These are phyloP conservation scores for Pythium plurisporium DNA, from an alignment of 352 stramenopile genomes.

Conservation along the genomic window DNA sequence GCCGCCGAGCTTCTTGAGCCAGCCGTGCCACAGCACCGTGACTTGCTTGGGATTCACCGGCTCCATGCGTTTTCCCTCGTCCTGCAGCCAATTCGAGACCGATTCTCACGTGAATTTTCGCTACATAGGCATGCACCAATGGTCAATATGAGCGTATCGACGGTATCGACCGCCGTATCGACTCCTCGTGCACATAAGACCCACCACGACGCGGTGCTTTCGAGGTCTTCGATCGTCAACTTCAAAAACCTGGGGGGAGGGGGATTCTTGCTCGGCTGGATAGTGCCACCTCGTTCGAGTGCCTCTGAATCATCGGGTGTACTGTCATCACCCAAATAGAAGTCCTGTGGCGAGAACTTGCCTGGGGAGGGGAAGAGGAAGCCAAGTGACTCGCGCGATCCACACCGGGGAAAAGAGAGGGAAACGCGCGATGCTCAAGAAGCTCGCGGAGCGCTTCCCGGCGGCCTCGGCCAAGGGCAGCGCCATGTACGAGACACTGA, in stretches of 20 bases:
- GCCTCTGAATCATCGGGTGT: neutral
- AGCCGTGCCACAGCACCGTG: constrained; percentile 78
- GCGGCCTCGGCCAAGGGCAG: constrained; percentile 48
- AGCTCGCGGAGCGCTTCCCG: constrained; percentile 71
- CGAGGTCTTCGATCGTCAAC: neutral
- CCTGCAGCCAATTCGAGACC: neutral
- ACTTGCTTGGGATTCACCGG: constrained; percentile 39
- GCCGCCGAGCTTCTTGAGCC: constrained; percentile 79
- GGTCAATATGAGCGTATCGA: too few species aligned
- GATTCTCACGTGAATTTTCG: neutral
- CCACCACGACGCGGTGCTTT: too few species aligned
- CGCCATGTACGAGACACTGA: constrained; percentile 53
- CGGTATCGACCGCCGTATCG: too few species aligned
- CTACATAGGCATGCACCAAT: too few species aligned
- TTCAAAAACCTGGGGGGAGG: constrained; percentile 2
- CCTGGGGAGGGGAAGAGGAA: neutral
- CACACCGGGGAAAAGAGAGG: neutral
- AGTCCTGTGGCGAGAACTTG: constrained; percentile 6
- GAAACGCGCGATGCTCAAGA: constrained; percentile 60
- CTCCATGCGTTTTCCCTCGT: constrained; percentile 12
- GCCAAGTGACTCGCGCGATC: constrained; percentile 1
- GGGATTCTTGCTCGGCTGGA: too few species aligned
- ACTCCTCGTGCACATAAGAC: too few species aligned
- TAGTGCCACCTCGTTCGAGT: neutral
- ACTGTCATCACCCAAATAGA: constrained; percentile 5